Evolutionary conservation across 2,329 filamentous ascomycete genomes (phyloP).

Genomic region (Colletotrichum higginsianum): DNA sequence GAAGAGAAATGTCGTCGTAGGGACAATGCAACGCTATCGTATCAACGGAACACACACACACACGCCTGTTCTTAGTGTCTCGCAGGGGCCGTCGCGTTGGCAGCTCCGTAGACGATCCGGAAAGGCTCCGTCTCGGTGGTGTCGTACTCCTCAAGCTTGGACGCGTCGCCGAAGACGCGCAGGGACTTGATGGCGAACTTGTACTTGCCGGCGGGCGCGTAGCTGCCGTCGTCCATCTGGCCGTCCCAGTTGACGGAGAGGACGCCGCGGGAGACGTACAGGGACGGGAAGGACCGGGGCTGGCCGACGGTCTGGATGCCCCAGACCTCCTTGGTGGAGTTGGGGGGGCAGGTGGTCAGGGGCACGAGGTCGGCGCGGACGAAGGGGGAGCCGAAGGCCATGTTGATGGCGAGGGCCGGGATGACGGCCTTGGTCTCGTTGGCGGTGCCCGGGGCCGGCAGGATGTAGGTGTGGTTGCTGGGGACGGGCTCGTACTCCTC

Average conservation of each 20-base stretch:
- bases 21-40: slow-evolving; percentile 11
- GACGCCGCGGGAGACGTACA: slow-evolving; percentile 51
- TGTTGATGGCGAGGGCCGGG: slow-evolving; percentile 57
- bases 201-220: slow-evolving; percentile 65
- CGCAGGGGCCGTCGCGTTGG: slow-evolving; percentile 26
- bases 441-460: slow-evolving; percentile 58
- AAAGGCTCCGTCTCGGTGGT: slow-evolving; percentile 58
- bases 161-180: slow-evolving; percentile 65
- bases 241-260: slow-evolving; percentile 60
- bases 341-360: slow-evolving; percentile 48
- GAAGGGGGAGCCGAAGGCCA: slow-evolving; percentile 62
- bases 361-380: slow-evolving; percentile 63
- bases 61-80: not conserved
- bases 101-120: slow-evolving; percentile 58
- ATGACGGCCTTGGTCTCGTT: slow-evolving; percentile 50
- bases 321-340: slow-evolving; percentile 51
- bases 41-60: not conserved
- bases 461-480: slow-evolving; percentile 56
- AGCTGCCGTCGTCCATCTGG: slow-evolving; percentile 60
- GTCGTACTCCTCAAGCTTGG: slow-evolving; percentile 63
- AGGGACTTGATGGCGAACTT: slow-evolving; percentile 64
- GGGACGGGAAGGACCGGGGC: slow-evolving; percentile 58
- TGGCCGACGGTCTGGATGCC: slow-evolving; percentile 61
- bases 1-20: slow-evolving; percentile 17
- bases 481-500: slow-evolving; percentile 45